Evolutionary conservation across 2,329 filamentous ascomycete species (phyloP), one percentile per base, ranked within the genome.

Genomic region (Ambrosiella beaveri): DNA sequence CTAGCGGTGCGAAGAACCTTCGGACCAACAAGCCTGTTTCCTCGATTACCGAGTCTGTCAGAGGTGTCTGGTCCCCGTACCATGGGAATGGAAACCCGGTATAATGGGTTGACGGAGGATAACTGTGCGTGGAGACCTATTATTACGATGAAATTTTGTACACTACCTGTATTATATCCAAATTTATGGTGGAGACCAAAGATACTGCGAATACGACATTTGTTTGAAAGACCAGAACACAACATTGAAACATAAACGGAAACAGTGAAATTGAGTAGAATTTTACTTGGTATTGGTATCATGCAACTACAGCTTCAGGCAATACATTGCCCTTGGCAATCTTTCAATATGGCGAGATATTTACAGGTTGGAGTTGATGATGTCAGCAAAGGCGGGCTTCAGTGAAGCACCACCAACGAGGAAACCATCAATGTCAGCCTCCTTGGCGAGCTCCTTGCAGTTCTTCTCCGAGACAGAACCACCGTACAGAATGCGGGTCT

Each of bases 381-480:
- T 81, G 63, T 81, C 77, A 66, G 79, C 71, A 64, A 81, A 96
- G 64, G 88, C 90, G 69, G 91, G 91, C 84, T 97, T 97, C 75
- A 97, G 81, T 71, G 86, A 93, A 69, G 91, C 91, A 73, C 91
- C 91, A 64, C 91, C 91, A 64, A 97, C 91, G 65, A 97, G 80
- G 84, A 97, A 97, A 61, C 93, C 93, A 72, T 98, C 93, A 71
- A 98, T 95, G 73, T 98, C 93, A 63, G 81, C 71, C 81, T 97
- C 82, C 78, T 89, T 91, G 70, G 86, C 82, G 66, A 98, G 80
- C 63, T 97, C 91, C 68, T 78, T 81, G 79, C 88, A 94, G 82
- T 98, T 98, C 86, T 96, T 96, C 80, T 95, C 93, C 70, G 79
- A 94, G 67, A 98, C 93, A 67, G 86, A 93, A 69, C 93, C 93